Evolutionary conservation across 2,329 filamentous ascomycete genomes (phyloP), one percentile per base, ranked within the genome.

Genomic region (Calonectria pauciramosa): DNA sequence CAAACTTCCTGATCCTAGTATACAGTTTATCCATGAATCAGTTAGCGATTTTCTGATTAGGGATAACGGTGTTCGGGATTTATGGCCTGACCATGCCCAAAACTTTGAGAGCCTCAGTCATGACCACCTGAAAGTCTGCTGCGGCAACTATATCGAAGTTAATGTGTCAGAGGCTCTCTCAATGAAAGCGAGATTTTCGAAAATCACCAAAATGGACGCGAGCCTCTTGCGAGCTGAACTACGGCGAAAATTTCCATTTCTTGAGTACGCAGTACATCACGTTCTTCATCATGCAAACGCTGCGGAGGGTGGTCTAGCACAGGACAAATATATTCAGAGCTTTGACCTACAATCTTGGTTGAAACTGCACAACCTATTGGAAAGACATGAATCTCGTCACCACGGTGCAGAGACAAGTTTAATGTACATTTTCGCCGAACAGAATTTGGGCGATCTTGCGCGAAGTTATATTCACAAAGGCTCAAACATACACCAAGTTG

Each of bases 251-350:
- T 38, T 36, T 68, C 86, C 88, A 1, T 89, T 91, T 56, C 80
- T 91, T 7, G 75, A 86, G 65, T 90, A 90, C 77, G 85, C 87
- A 23, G 79, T 84, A 18, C 75, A 80, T 6, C 82, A 87, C 66
- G 52, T 88, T 14, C 79, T 89, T n/a, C 72, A 79, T 60, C 88
- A 90, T 70, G 83, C 87, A 13, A 78, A 89, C 54, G 34, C 23
- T 41, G 86, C 87, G 67, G 72, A 78, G 5, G 13, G 36, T n/a
- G 76, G 72, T 2, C 77, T 86, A 38, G 32, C 71, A n/a, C 84
- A 86, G 75, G 49, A 68, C 4, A 54, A 74, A 0, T 87, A 32
- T 5, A 32, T 88, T 73, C 36, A 88, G 1, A 34, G 68, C n/a
- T 56, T 81, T 32, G 9, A 70, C 10, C n/a, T 59, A 0, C 30